These are phyloP conservation scores for Anthoceros angustus DNA, from an alignment of 225 moss, liverwort and hornwort genomes.

Conservation along the genomic window DNA sequence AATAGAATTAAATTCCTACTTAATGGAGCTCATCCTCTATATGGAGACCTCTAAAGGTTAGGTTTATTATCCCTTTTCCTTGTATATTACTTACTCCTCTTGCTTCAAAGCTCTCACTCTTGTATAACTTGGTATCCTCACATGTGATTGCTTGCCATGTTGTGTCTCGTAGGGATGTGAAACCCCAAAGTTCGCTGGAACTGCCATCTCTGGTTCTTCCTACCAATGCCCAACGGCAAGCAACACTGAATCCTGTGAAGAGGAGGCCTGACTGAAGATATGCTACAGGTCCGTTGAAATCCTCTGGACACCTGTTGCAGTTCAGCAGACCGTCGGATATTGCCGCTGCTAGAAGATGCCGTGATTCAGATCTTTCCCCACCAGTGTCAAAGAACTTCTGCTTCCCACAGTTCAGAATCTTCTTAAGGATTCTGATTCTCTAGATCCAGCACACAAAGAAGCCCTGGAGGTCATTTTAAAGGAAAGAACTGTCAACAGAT, in stretches of 20 bases:
- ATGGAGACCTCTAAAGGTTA: too few relatives aligned
- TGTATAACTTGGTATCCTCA: too few relatives aligned
- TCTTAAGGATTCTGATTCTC: slow-evolving; percentile 77
- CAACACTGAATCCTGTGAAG: slow-evolving; percentile 6
- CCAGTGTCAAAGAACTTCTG: slow-evolving; percentile 68
- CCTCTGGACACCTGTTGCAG: slow-evolving; percentile 6
- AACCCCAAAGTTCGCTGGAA: slow-evolving; percentile 6
- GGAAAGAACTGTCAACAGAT: slow-evolving; percentile 69
- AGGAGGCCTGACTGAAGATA: slow-evolving; percentile 6
- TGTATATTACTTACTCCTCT: too few relatives aligned
- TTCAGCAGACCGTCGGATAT: neutral
- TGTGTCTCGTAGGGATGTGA: slow-evolving; percentile 6
- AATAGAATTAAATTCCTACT: too few relatives aligned
- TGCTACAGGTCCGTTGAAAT: slow-evolving; percentile 44
- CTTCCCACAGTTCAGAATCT: slow-evolving; percentile 87
- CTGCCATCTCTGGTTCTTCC: slow-evolving; percentile 6
- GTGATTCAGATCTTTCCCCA: slow-evolving; percentile 42
- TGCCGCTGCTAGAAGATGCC: slow-evolving; percentile 1
- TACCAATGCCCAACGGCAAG: slow-evolving; percentile 5
- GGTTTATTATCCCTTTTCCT: too few relatives aligned
- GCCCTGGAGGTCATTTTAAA: slow-evolving; percentile 80
- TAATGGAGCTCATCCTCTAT: too few relatives aligned
- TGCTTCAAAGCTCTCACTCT: too few relatives aligned
- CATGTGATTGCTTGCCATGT: too few relatives aligned
- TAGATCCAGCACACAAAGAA: slow-evolving; percentile 97